Base-by-base conservation (phyloP, 257 asterid genomes). In the Plectranthus barbatus region DNA sequence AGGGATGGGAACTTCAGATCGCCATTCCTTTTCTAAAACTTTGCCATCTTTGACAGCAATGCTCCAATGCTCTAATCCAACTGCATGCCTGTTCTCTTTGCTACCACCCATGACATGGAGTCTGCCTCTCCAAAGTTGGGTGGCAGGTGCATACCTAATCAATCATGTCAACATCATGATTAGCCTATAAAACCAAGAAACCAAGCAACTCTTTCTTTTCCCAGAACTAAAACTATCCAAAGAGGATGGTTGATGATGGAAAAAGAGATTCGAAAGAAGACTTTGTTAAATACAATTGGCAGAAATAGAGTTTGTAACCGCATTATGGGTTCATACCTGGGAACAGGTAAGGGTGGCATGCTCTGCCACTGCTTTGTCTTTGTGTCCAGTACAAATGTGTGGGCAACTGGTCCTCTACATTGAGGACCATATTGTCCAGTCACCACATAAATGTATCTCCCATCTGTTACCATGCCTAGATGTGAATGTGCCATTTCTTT, bases 51-150 rank as follows among this genome's bases (percentile, higher is more conserved):
- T 77, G 14, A 87, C 95, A 37, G 93, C 95, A 79, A 90, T 81
- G 67, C 97, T 90, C 97, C 96, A 90, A 62, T 90, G 97, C 62
- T 90, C 93, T 47, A 75, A 7, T 60, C 80, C 95, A 24, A 95
- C 91, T 0, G 95, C 81, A 55, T 84, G 80, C 21, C 96, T 78
- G 71, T 90, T 79, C 79, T 85, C 97, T 80, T 83, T 90, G 83
- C 97, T 90, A 64, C 97, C 97, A 52, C 97, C 96, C 96, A 90
- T 85, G 73, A 90, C 95, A 75, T 90, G 97, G 66, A 90, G 95
- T 46, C 96, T 79, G 61, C 96, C 97, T 75, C 87, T 82, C 96
- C 95, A 90, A 72, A 90, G 90, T 78, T 81, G 88, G 19, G 97
- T 90, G 61, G 97, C 97, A 59, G 97, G 97, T 12, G 97, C 96